Base-by-base conservation (phyloP, 768 basidiomycete species). In the Tylopilus cervinicoccineus region DNA sequence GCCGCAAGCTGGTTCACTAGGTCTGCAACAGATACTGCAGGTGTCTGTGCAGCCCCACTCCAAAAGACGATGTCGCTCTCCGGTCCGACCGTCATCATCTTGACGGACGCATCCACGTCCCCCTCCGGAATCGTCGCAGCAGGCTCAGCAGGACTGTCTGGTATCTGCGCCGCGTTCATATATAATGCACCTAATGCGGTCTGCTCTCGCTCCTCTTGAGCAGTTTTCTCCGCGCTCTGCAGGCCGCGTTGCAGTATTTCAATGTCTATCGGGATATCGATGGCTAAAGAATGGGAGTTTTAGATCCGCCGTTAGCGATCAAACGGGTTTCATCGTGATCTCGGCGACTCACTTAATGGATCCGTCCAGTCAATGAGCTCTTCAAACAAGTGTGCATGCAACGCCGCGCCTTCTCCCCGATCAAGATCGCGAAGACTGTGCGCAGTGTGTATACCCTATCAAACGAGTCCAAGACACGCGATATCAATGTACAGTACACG, bases 281-380 rank as follows among this genome's bases (percentile, higher is more conserved):
- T 66, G 32, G 70, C 88, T 89, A 61, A 48, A 33, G 32, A 23
- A 27, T 14, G 13, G 31, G 2, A 2, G 9, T 45, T 42, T 41
- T 31, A 14, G 54, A 48, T 33, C 47, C 52, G 40, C 50, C 31
- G 58, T 58, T 45, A 57, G 56, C 58, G 43, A 61, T 57, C 60
- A 46, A 52, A 54, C 50, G 47, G 22, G 54, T 26, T 33, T 26
- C 24, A 34, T 58, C 22, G 50, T 42, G 33, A 50, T 60, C 50
- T 33, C 48, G 45, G 38, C 6, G 34, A 72, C 87, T 81, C 76
- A 93, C 91, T 73, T 60, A 78, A 66, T 50, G 88, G 89, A 62
- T 93, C 91, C 60, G 73, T 73, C 89, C 89, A 93, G 73, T 93
- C 91, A 56, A 90, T 73, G 48, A 81, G 76, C 72, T 92, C 90